Evolutionary conservation across 1,284 basidiomycete genomes (phyloP).

Genomic region (Anthracocystis panici-leucophaei): DNA sequence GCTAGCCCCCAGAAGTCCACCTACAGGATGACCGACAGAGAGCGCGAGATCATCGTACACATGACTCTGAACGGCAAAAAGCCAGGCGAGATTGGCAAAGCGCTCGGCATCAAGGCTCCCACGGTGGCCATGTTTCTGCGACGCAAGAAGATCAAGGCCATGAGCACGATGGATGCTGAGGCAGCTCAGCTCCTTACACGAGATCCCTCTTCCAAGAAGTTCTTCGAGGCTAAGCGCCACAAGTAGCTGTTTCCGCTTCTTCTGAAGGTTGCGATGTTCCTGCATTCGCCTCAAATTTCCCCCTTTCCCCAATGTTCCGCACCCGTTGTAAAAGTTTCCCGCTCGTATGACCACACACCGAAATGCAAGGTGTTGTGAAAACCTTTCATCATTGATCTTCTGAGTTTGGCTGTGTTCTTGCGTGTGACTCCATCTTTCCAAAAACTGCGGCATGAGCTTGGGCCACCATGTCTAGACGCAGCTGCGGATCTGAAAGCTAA

Average conservation of each 20-base stretch:
- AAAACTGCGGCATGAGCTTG: not conserved
- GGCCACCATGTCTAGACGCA: not conserved
- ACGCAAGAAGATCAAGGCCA: constrained; percentile 5
- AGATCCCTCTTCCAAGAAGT: constrained; percentile 7
- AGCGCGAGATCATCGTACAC: constrained; percentile 16
- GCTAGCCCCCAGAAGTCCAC: not conserved
- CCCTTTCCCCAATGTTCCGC: not conserved
- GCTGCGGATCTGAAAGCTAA: not conserved
- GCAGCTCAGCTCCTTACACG: not conserved
- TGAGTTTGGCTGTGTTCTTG: too few species aligned
- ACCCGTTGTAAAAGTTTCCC: not conserved
- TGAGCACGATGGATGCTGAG: not conserved
- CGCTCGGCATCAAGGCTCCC: constrained; percentile 8
- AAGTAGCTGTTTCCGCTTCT: not conserved
- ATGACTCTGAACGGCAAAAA: constrained; percentile 9
- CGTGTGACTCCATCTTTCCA: not conserved
- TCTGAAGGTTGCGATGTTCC: not conserved
- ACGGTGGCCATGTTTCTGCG: constrained; percentile 14
- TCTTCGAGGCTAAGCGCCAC: not conserved
- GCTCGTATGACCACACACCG: not conserved
- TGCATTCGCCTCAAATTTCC: not conserved
- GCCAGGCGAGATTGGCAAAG: constrained; percentile 3
- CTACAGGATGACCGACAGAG: constrained; percentile 2
- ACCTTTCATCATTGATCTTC: not conserved
- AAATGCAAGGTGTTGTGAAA: constrained; percentile 10